Evolutionary conservation across 2,329 filamentous ascomycete species (phyloP).

Genomic region (Lecanicillium sp.): DNA sequence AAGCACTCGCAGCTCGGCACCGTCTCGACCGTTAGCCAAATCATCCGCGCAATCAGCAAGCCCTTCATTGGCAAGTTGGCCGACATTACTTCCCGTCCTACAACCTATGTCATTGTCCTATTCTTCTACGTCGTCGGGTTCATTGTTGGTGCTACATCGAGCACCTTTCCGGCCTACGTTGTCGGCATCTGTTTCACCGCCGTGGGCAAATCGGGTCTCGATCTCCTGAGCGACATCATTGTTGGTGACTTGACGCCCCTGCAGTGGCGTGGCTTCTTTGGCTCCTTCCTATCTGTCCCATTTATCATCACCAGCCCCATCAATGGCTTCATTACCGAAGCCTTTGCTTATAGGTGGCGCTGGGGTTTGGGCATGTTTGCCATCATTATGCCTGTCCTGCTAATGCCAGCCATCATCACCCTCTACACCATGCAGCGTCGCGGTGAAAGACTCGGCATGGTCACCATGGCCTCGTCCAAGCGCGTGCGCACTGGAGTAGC

Average conservation of each 20-base stretch:
- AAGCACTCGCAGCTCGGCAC: conserved; percentile 12
- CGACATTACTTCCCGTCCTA: conserved; percentile 53
- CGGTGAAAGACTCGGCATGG: conserved; percentile 43
- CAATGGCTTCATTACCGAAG: conserved; percentile 32
- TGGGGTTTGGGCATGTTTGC: conserved; percentile 58
- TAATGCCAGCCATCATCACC: conserved; percentile 46
- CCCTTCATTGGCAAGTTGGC: conserved; percentile 54
- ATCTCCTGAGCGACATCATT: conserved; percentile 54
- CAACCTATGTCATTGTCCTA: conserved; percentile 49
- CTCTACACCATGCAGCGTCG: conserved; percentile 50
- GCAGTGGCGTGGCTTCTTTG: conserved; percentile 29
- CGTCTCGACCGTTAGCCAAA: conserved; percentile 19
- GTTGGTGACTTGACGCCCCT: conserved; percentile 50
- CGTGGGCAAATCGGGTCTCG: conserved; percentile 49
- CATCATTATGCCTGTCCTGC: conserved; percentile 50
- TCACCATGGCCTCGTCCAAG: conserved; percentile 24
- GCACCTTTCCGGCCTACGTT: conserved; percentile 41
- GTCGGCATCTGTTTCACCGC: conserved; percentile 50
- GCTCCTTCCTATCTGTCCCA: conserved; percentile 16
- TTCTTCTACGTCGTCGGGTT: conserved; percentile 47
- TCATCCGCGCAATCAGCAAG: conserved; percentile 44
- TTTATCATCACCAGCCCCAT: conserved; percentile 29
- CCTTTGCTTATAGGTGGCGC: conserved; percentile 39
- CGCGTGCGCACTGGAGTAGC: conserved; percentile 24
- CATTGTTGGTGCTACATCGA: conserved; percentile 46